These are phyloP conservation scores for Rutidosis leptorrhynchoides DNA, from an alignment of 129 eudicot genomes.

Conservation along the genomic window DNA sequence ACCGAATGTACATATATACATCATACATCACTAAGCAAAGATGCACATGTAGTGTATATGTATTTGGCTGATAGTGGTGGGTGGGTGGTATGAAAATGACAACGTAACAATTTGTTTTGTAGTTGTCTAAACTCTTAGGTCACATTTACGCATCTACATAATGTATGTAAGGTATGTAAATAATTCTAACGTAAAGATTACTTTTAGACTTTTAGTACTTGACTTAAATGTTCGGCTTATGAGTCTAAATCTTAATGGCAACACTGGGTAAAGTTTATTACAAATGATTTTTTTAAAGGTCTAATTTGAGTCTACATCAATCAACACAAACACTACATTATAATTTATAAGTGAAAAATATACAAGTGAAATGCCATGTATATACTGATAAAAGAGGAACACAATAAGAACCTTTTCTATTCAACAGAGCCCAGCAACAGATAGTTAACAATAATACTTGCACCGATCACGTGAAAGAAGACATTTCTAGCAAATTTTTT, in stretches of 20 bases:
- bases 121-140: too few species aligned
- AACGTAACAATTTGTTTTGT: background rate
- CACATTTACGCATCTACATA: background rate
- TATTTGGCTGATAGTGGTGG: too few species aligned
- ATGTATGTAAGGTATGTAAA: too few species aligned
- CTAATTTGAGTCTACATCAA: background rate
- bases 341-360: background rate
- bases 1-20: too few species aligned
- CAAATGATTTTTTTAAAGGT: too few species aligned
- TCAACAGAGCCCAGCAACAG: background rate
- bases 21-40: too few species aligned
- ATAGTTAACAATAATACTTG: conserved; percentile 13
- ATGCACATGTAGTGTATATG: too few species aligned
- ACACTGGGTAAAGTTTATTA: background rate
- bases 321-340: background rate
- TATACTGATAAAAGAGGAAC: background rate
- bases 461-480: conserved; percentile 16
- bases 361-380: background rate
- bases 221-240: background rate
- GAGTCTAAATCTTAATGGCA: background rate
- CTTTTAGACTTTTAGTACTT: too few species aligned
- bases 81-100: background rate
- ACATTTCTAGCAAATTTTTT: conserved; percentile 20
- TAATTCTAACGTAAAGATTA: too few species aligned
- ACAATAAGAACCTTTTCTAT: conserved; percentile 21